Base-by-base conservation (phyloP, 495 filamentous ascomycete genomes). In the Glonium stellatum region DNA sequence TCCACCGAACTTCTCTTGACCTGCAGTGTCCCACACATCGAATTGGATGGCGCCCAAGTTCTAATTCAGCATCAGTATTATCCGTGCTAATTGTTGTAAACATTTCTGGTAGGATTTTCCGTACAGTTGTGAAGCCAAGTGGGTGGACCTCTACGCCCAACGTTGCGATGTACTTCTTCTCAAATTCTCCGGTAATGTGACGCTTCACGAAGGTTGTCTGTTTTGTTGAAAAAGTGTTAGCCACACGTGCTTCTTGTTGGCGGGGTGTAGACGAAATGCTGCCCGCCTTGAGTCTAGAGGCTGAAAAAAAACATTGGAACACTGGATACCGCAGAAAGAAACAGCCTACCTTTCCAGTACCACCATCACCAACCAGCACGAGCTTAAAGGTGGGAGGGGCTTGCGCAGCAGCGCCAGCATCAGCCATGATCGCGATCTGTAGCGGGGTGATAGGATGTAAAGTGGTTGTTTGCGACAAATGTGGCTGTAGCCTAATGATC, bases 171-270 rank as follows among this genome's bases (percentile, higher is more conserved):
- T 99, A 99, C 80, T 97, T 99, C 87, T 99, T 99, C 83, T 99
- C 95, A 73, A 99, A 99, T 75, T 99, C 95, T 65, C 95, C 95
- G 73, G 95, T 97, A 81, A 97, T 79, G 77, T 99, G 95, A 70
- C 95, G 95, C 86, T 97, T 99, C 80, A 99, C 95, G 82, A 99
- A 99, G 73, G 95, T 99, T 73, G 95, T 99, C 95, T 99, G 55
- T 11, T n/a, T 15, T 22, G 9, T 27, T 19, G 22, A 13, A n/a
- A 4, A 2, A 12, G 21, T 31, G 49, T 67, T 62, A 62, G 61
- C 61, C 31, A 51, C 18, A 11, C 47, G 34, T 50, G 21, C 15
- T 23, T 8, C 27, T 31, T 31, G 27, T 31, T 31, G 6, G 10
- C 63, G 23, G 36, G 34, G 49, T 55, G 52, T 71, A 55, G 65